Evolutionary conservation across 2,329 filamentous ascomycete genomes (phyloP).

Genomic region (Didymella pinodella): DNA sequence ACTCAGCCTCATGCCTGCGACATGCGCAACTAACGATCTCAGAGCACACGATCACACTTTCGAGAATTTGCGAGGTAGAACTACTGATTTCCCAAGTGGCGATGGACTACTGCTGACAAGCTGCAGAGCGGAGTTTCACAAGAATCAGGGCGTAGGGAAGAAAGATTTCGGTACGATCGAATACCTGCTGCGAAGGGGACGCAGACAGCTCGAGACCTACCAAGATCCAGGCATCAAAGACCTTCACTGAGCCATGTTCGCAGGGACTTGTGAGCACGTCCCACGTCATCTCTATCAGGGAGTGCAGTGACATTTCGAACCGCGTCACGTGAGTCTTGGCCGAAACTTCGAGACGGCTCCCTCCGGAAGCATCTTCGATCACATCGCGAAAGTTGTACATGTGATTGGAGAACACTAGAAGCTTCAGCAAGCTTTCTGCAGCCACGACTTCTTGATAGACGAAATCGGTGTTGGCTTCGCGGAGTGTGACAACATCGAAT

Average conservation of each 20-base stretch:
- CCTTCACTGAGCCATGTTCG: conserved; percentile 26
- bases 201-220: conserved; percentile 82
- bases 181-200: conserved; percentile 81
- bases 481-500: conserved; percentile 26
- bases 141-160: conserved; percentile 73
- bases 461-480: conserved; percentile 5
- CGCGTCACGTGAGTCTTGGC: conserved; percentile 26
- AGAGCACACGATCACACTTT: conserved; percentile 69
- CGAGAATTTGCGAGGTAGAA: conserved; percentile 68
- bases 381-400: background rate
- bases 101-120: background rate
- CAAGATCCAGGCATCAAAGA: conserved; percentile 82
- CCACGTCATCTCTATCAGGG: background rate
- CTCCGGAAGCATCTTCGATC: background rate
- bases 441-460: background rate
- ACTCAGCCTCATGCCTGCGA: background rate
- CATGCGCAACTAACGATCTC: conserved; percentile 20
- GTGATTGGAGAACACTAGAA: conserved; percentile 1
- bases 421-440: background rate
- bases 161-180: conserved; percentile 88
- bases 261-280: conserved; percentile 14
- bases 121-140: conserved; percentile 76
- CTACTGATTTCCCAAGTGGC: background rate
- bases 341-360: conserved; percentile 7
- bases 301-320: too few species aligned